Conservation (phyloP, 257 asterid species). For the Primulina tabacum region DNA sequence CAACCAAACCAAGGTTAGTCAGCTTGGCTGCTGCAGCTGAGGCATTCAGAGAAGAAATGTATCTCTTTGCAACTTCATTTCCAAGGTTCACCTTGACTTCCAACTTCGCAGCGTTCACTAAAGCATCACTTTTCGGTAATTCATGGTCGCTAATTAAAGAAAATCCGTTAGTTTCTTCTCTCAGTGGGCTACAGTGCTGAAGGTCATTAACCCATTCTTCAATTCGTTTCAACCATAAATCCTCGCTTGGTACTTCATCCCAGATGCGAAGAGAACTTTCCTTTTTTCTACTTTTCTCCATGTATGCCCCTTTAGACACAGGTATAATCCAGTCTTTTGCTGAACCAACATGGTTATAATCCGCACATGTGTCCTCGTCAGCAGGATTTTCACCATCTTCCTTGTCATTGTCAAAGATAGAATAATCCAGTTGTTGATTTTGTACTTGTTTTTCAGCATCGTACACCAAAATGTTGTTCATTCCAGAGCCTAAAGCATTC, state of each 20-base stretch:
- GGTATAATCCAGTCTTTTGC: conserved; percentile 92
- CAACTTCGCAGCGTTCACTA: conserved; percentile 37
- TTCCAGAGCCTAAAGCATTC: conserved; percentile 42
- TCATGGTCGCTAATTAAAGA: conserved; percentile 35
- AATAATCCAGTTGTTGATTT: conserved; percentile 38
- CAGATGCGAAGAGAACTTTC: conserved; percentile 40
- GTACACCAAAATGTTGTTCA: conserved; percentile 31
- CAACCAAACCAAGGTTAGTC: conserved; percentile 79
- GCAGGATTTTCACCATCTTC: conserved; percentile 43
- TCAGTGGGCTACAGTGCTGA: conserved; percentile 54
- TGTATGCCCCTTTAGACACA: conserved; percentile 42
- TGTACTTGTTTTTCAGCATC: conserved; percentile 37
- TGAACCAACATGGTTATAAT: conserved; percentile 53
- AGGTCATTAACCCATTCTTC: conserved; percentile 88
- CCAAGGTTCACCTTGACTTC: conserved; percentile 61
- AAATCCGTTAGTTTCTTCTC: conserved; percentile 46
- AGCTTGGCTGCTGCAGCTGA: conserved; percentile 81
- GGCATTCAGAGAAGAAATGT: conserved; percentile 70
- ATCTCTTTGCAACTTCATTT: conserved; percentile 74
- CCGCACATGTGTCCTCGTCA: conserved; percentile 39
- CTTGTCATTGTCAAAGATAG: conserved; percentile 32
- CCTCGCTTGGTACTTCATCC: conserved; percentile 56
- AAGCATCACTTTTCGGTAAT: conserved; percentile 26
- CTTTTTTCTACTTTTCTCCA: conserved; percentile 34
- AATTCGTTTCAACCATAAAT: conserved; percentile 65